Percentiles rank a stretch among this genome's conserved stretches.
Conservation (phyloP, 495 filamentous ascomycete species). For the Mytilinidion resinicola region DNA sequence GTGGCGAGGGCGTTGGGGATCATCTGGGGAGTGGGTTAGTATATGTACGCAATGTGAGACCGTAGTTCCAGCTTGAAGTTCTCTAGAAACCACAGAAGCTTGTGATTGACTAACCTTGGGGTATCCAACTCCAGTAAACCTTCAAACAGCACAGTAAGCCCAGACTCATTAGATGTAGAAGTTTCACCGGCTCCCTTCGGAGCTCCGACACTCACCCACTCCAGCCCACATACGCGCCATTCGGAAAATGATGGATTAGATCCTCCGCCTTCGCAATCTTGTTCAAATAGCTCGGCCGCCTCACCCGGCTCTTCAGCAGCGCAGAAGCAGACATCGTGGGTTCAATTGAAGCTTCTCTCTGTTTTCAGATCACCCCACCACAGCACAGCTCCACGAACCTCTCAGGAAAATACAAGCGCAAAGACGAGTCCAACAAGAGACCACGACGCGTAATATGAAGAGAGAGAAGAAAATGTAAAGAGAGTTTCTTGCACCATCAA, state of each 20-base stretch:
- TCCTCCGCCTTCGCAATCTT: conserved; percentile 77
- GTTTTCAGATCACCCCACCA: neutral
- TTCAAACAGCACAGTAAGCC: too few relatives aligned
- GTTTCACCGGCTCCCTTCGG: too few relatives aligned
- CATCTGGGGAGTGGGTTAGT: conserved; percentile 47
- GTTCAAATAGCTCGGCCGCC: conserved; percentile 68
- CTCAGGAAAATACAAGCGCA: too few relatives aligned
- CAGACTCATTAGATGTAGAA: too few relatives aligned
- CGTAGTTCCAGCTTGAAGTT: too few relatives aligned
- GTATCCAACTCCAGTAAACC: conserved; percentile 84
- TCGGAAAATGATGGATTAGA: conserved; percentile 70
- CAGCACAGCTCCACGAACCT: neutral
- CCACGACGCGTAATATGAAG: too few relatives aligned
- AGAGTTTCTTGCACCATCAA: too few relatives aligned
- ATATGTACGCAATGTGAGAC: conserved; percentile 1
- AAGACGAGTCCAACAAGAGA: too few relatives aligned
- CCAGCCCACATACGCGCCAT: conserved; percentile 82
- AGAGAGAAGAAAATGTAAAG: too few relatives aligned
- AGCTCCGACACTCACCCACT: conserved; percentile 44
- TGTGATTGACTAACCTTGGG: conserved; percentile 49
- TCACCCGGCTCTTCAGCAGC: conserved; percentile 65
- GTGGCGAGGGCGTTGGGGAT: conserved; percentile 78
- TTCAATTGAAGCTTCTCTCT: neutral
- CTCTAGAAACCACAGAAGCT: too few relatives aligned
- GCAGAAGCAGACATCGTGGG: conserved; percentile 53